Conservation (phyloP, 2,329 filamentous ascomycete genomes). For the Ophiostoma sp. region DNA sequence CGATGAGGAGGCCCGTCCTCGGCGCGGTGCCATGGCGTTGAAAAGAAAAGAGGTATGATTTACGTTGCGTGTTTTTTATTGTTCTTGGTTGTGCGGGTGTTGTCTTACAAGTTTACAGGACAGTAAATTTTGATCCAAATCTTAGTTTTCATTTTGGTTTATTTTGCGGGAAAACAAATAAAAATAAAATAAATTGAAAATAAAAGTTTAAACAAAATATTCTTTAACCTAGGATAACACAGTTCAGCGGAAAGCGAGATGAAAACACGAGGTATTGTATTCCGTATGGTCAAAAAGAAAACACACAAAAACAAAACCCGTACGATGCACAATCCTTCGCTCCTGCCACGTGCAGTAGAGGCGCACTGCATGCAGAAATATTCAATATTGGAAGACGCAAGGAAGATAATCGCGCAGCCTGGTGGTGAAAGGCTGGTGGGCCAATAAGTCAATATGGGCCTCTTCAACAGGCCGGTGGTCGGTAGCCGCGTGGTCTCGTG, state of each 20-base stretch:
- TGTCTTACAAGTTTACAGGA: background rate
- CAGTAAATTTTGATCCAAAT: background rate
- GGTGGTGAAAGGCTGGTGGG: background rate
- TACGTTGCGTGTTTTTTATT: background rate
- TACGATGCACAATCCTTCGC: slow-evolving; percentile 7
- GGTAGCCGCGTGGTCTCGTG: background rate
- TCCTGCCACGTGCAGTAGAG: slow-evolving; percentile 10
- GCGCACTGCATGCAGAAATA: background rate
- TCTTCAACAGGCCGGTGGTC: background rate
- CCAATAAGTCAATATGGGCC: background rate
- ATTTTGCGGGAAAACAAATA: background rate
- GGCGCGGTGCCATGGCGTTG: background rate
- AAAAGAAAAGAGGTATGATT: background rate
- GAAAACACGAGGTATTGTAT: background rate
- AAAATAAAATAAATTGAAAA: background rate
- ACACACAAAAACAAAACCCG: background rate
- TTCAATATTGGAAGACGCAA: slow-evolving; percentile 5
- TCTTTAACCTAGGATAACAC: background rate
- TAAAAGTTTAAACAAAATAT: background rate
- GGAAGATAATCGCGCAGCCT: slow-evolving; percentile 16
- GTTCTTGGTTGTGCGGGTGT: background rate
- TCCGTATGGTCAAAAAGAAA: background rate
- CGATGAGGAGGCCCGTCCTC: background rate
- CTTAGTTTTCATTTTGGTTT: background rate
- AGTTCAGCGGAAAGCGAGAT: background rate